These are phyloP conservation scores for Orbilia javanica DNA, from an alignment of 2,329 filamentous ascomycete species.

Conservation along the genomic window DNA sequence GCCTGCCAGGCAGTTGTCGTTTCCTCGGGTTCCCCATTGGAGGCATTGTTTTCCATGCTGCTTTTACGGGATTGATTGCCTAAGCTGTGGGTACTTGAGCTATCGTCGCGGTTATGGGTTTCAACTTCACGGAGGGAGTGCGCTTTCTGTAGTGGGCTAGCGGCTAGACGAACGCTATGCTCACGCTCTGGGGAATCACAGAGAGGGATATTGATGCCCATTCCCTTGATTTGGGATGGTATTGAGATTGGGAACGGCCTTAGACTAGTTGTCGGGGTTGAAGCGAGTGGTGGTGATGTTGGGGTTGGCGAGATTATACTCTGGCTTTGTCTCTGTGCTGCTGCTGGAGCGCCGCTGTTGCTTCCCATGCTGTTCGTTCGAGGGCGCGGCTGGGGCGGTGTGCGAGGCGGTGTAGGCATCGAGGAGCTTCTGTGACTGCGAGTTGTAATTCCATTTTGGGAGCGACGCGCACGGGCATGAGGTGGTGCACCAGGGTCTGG, in stretches of 20 bases:
- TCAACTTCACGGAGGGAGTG: constrained; percentile 31
- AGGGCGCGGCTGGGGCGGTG: constrained; percentile 21
- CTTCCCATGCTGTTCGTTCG: constrained; percentile 49
- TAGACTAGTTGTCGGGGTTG: background rate
- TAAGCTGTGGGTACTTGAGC: constrained; percentile 11
- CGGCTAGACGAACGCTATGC: constrained; percentile 28
- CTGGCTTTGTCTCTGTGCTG: constrained; percentile 9
- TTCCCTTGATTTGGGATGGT: constrained; percentile 22
- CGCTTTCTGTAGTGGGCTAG: constrained; percentile 30
- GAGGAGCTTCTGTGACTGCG: constrained; percentile 48
- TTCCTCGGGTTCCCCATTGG: background rate
- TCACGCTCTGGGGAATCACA: constrained; percentile 56
- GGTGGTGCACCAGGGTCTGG: constrained; percentile 48
- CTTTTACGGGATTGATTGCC: constrained; percentile 3
- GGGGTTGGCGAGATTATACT: constrained; percentile 39
- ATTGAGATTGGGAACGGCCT: constrained; percentile 13
- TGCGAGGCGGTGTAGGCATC: constrained; percentile 54
- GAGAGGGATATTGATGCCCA: constrained; percentile 57
- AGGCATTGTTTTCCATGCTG: background rate
- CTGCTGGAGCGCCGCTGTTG: constrained; percentile 6
- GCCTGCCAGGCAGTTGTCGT: constrained; percentile 35
- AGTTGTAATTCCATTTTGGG: constrained; percentile 9
- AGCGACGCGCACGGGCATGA: constrained; percentile 34
- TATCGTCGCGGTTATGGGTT: constrained; percentile 21
- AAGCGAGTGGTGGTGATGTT: constrained; percentile 29